A percentile compares a stretch with the other conserved stretches of the same genome.
Conservation (phyloP, 179 eudicot genomes). For the Spinacia oleracea region DNA sequence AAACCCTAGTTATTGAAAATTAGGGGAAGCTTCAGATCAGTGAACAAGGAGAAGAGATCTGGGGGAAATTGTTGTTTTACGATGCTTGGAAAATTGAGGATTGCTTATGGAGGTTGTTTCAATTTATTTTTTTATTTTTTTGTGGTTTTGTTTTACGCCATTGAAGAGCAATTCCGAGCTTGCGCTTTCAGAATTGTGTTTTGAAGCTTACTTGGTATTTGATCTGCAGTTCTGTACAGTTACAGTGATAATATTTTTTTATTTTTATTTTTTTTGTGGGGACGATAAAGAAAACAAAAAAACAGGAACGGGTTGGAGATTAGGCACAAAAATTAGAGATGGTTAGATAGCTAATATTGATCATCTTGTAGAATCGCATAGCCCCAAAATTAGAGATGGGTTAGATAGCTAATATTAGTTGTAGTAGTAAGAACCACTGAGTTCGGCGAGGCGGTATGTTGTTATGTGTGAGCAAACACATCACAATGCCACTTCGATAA, state of each 20-base stretch:
- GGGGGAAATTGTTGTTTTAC: neutral
- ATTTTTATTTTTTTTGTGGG: neutral
- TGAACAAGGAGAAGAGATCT: slow-evolving; percentile 19
- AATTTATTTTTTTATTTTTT: too few species aligned
- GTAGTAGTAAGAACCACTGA: too few species aligned
- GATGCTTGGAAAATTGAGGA: neutral
- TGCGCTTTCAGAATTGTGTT: neutral
- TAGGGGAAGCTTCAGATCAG: slow-evolving; percentile 3
- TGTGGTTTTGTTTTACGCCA: slow-evolving; percentile 13
- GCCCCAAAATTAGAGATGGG: too few species aligned
- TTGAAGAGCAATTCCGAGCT: slow-evolving; percentile 15
- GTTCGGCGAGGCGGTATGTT: too few species aligned
- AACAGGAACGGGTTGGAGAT: too few species aligned
- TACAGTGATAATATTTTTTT: too few species aligned
- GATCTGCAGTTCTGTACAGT: neutral
- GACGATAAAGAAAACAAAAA: neutral
- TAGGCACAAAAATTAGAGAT: too few species aligned
- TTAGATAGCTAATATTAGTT: too few species aligned
- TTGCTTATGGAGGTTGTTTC: neutral
- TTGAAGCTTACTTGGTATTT: neutral
- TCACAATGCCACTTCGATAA: too few species aligned
- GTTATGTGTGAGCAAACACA: too few species aligned
- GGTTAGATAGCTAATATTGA: too few species aligned
- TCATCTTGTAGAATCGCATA: too few species aligned
- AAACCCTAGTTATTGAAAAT: slow-evolving; percentile 17